phyloP scores from a whole-genome alignment of 2,329 filamentous ascomycete genomes.

The Pochonia chlamydosporia region DNA sequence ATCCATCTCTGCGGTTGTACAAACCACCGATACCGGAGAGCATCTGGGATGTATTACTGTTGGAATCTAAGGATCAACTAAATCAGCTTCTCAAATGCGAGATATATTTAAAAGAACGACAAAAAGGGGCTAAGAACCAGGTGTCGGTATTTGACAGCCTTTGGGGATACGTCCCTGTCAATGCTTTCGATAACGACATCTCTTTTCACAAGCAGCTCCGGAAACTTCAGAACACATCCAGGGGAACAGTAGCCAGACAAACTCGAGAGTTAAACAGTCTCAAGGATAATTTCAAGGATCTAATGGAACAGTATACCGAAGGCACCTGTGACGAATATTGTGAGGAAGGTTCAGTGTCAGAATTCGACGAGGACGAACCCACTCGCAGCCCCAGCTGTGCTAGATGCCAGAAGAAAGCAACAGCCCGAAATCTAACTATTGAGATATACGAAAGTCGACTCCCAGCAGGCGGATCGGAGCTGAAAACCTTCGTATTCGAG shows the following conservation, averaged over 20 bases:
- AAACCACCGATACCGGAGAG: constrained; percentile 32
- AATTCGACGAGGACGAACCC: constrained; percentile 31
- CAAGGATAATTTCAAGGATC: background rate
- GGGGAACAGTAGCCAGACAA: background rate
- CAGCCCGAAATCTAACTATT: background rate
- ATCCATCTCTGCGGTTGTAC: constrained; percentile 40
- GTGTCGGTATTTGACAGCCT: background rate
- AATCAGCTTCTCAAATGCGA: constrained; percentile 7
- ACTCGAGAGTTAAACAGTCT: no score
- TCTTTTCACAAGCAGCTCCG: background rate
- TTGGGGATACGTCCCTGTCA: background rate
- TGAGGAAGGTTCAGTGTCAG: background rate
- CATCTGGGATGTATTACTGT: constrained; percentile 35
- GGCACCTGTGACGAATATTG: background rate
- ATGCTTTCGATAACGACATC: background rate
- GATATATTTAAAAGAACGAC: constrained; percentile 17
- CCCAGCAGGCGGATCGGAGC: constrained; percentile 21
- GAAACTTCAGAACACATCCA: background rate
- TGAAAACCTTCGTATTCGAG: constrained; percentile 48
- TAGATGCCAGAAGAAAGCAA: background rate
- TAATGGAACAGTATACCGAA: no score
- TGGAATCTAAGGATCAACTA: constrained; percentile 39
- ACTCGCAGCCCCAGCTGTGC: background rate
- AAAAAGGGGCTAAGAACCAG: background rate
- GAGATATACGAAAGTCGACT: constrained; percentile 37